Base-by-base conservation (phyloP, 441 rosid species). In the Aleurites moluccanus region DNA sequence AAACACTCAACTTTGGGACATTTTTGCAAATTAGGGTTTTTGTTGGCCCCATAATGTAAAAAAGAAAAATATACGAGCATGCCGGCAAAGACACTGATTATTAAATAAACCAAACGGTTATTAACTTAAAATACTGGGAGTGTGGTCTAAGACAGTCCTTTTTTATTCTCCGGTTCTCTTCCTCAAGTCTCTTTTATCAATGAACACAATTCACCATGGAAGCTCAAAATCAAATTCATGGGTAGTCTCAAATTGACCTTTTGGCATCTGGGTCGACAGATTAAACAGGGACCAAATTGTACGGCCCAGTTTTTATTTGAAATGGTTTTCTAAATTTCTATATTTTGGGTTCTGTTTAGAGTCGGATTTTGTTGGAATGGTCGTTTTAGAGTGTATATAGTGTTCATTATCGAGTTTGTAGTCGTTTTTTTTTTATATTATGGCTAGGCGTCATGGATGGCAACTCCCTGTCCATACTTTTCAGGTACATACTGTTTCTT, bases 391-490 rank as follows among this genome's bases (percentile, higher is more conserved):
- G 53, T 20, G 67, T 72, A 70, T 55, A 63, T 70, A 72, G 79
- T 77, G 33, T 52, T 71, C 75, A 79, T 73, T 57, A 63, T 23
- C 47, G 75, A 68, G 69, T 73, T 71, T 50, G 74, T 57, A 72
- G n/a, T n/a, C n/a, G n/a, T 59, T 80, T 38, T 38, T 42, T 74
- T 75, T 20, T 23, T 61, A 1, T n/a, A 67, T 33, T 65, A 91
- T 92, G 97, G 91, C 92, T 53, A 83, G 95, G 84, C 92, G 93
- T 80, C 92, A 92, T 82, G 97, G 97, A 74, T 90, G 97, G 97
- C 92, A 92, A 80, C 92, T 92, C 33, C 97, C 97, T 35, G 90
- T 90, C 38, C 97, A 90, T 82, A 79, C 93, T 70, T 88, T 90
- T 73, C 97, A 92, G 95, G 97, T 92, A 78, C 70, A 35, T 68